A percentile compares a stretch with the other conserved stretches of the same genome.
Evolutionary conservation across 2,329 filamentous ascomycete genomes (phyloP).

Genomic region (Xylaria sp.): DNA sequence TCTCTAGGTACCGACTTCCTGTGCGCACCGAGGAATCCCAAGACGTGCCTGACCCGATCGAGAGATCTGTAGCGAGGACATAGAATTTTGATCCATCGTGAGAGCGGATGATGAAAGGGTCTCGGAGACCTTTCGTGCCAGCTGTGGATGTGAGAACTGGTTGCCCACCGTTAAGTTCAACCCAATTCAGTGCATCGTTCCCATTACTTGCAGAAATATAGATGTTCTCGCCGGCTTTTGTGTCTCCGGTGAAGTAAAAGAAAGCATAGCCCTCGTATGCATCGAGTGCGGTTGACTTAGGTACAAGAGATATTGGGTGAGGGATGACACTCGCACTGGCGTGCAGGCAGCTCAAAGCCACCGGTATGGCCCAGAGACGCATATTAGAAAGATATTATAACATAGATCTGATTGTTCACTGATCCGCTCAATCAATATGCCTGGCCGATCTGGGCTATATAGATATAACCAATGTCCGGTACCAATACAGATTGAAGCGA

Average conservation of each 20-base stretch:
- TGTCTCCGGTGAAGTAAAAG: slow-evolving; percentile 62
- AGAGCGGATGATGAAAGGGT: slow-evolving; percentile 65
- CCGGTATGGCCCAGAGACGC: slow-evolving; percentile 16
- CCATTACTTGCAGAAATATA: slow-evolving; percentile 63
- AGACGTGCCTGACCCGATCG: slow-evolving; percentile 64
- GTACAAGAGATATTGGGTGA: slow-evolving; percentile 27
- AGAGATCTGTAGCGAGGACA: slow-evolving; percentile 64
- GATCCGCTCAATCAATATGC: too few species aligned
- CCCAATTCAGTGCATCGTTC: slow-evolving; percentile 64
- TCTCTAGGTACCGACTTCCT: slow-evolving; percentile 62
- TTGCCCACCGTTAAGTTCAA: slow-evolving; percentile 60
- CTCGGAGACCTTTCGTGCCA: slow-evolving; percentile 62
- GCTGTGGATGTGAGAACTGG: slow-evolving; percentile 58
- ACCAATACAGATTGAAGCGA: background rate
- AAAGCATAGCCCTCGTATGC: slow-evolving; percentile 61
- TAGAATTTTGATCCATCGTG: slow-evolving; percentile 63
- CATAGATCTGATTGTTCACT: background rate
- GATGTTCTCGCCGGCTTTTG: slow-evolving; percentile 61
- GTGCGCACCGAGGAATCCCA: slow-evolving; percentile 61
- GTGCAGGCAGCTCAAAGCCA: slow-evolving; percentile 22
- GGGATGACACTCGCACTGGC: slow-evolving; percentile 24
- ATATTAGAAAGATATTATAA: slow-evolving; percentile 15
- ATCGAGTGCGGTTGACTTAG: slow-evolving; percentile 23
- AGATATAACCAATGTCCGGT: background rate
- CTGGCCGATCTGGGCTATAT: background rate